Conservation (phyloP, 257 asterid genomes). For the Salvia miltiorrhiza region DNA sequence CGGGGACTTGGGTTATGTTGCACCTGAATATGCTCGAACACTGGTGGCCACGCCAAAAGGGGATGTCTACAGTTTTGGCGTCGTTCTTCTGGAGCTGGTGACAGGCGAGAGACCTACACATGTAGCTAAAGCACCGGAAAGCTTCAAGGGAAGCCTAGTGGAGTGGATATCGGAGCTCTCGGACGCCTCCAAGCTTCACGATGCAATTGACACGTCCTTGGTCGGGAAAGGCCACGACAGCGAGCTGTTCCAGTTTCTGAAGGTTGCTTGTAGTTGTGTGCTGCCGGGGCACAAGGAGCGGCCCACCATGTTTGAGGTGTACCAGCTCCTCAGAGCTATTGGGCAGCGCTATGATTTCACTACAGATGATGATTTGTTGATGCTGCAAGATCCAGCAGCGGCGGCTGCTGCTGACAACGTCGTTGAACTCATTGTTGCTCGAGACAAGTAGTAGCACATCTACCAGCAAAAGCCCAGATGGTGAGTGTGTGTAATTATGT, state of each 20-base stretch:
- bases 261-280: constrained; percentile 73
- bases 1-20: constrained; percentile 76
- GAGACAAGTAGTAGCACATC: constrained; percentile 24
- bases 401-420: constrained; percentile 30
- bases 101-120: constrained; percentile 56
- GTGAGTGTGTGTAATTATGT: constrained; percentile 26
- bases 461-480: constrained; percentile 7
- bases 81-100: constrained; percentile 74
- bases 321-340: constrained; percentile 61
- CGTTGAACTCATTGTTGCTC: constrained; percentile 64
- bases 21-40: constrained; percentile 70
- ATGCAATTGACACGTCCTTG: constrained; percentile 52
- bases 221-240: constrained; percentile 53
- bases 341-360: constrained; percentile 58
- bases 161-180: constrained; percentile 69
- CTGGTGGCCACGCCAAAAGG: constrained; percentile 81
- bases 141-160: constrained; percentile 63
- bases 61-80: constrained; percentile 79
- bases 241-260: constrained; percentile 66
- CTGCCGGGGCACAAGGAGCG: constrained; percentile 62
- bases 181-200: constrained; percentile 46
- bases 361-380: constrained; percentile 47
- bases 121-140: constrained; percentile 55
- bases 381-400: constrained; percentile 36
- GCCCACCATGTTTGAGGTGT: constrained; percentile 77